phyloP scores from a whole-genome alignment of 306 rosid species.

The Comarum palustre region DNA sequence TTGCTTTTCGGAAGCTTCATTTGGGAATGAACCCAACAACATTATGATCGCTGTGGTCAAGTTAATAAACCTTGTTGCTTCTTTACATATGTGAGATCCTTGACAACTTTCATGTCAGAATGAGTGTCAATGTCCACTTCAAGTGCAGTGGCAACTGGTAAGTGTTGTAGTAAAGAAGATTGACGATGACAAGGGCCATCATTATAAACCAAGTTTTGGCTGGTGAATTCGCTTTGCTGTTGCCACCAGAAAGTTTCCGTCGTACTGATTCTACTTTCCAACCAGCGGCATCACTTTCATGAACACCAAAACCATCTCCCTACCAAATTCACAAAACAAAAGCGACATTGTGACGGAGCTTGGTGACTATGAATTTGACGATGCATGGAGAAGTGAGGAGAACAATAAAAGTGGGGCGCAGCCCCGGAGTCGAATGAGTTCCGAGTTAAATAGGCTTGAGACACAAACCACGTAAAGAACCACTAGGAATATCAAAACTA shows the following conservation, averaged over 20 bases:
- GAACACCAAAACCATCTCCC: not conserved
- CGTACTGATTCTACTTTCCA: not conserved
- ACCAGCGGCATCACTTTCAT: constrained; percentile 1
- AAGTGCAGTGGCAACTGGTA: constrained; percentile 17
- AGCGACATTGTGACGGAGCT: constrained; percentile 35
- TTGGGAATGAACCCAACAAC: not conserved
- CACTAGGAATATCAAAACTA: not conserved
- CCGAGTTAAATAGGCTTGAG: constrained; percentile 10
- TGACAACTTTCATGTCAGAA: too few species aligned
- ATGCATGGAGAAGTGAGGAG: constrained; percentile 48
- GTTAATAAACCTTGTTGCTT: constrained; percentile 2
- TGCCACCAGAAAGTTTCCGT: not conserved
- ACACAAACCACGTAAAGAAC: too few species aligned
- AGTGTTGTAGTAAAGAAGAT: not conserved
- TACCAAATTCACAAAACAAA: not conserved
- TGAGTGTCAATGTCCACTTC: not conserved
- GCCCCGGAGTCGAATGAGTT: constrained; percentile 25
- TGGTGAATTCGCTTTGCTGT: constrained; percentile 21
- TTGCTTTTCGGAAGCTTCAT: not conserved
- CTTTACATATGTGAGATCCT: not conserved
- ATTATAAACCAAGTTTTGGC: not conserved
- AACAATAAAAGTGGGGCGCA: constrained; percentile 53
- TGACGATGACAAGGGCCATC: not conserved
- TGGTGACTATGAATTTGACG: constrained; percentile 39
- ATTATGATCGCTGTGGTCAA: not conserved